These are phyloP conservation scores for Ganoderma lingzhi DNA, from an alignment of 1,284 basidiomycete species.

Conservation along the genomic window DNA sequence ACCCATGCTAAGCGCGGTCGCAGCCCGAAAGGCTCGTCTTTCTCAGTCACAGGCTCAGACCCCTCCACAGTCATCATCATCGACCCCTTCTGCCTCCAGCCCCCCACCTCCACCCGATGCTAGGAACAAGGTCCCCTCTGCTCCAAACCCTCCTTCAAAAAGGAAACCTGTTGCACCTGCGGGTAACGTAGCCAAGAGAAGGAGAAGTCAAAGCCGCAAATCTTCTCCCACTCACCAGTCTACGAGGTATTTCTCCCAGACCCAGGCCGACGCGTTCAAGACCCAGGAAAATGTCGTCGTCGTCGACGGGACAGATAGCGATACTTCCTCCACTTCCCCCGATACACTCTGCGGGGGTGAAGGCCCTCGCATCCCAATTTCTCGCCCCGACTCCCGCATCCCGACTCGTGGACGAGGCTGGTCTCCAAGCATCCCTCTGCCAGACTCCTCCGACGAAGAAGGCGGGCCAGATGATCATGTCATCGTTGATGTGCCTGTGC, in stretches of 20 bases:
- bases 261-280: conserved; percentile 42
- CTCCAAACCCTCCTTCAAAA: conserved; percentile 40
- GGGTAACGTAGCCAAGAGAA: conserved; percentile 38
- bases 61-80: conserved; percentile 17
- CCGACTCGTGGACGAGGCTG: conserved; percentile 47
- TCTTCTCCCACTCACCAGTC: conserved; percentile 31
- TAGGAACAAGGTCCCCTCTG: conserved; percentile 8
- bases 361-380: background rate
- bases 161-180: conserved; percentile 40
- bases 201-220: conserved; percentile 40
- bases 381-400: background rate
- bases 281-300: conserved; percentile 48
- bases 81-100: conserved; percentile 24
- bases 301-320: conserved; percentile 46
- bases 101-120: conserved; percentile 25
- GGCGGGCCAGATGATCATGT: conserved; percentile 36
- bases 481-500: conserved; percentile 13
- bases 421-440: conserved; percentile 60
- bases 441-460: conserved; percentile 63
- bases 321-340: conserved; percentile 37
- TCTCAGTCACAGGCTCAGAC: conserved; percentile 27
- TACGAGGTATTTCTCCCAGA: conserved; percentile 47
- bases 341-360: conserved; percentile 38
- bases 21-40: conserved; percentile 62
- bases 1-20: conserved; percentile 66